Evolutionary conservation across 2,329 filamentous ascomycete genomes (phyloP).

Genomic region (Penicillium polonicum): DNA sequence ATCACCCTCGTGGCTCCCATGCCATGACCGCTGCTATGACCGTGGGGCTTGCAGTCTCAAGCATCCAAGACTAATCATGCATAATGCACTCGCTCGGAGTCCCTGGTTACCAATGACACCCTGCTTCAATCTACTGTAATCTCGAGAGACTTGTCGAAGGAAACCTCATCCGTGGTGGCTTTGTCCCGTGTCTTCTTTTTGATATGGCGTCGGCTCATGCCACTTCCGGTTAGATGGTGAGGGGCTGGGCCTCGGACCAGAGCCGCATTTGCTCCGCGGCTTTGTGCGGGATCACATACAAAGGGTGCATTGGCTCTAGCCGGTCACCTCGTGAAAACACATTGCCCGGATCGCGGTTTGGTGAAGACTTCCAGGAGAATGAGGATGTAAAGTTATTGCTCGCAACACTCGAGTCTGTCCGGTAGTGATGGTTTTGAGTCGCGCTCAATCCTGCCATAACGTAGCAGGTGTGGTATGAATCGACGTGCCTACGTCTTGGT

Average conservation of each 20-base stretch:
- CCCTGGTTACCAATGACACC: not conserved
- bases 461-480: slow-evolving; percentile 93
- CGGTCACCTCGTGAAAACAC: slow-evolving; percentile 71
- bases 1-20: slow-evolving; percentile 16
- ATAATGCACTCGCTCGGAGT: slow-evolving; percentile 8
- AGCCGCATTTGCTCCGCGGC: slow-evolving; percentile 63
- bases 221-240: slow-evolving; percentile 9
- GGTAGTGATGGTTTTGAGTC: slow-evolving; percentile 65
- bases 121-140: not conserved
- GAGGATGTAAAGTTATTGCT: slow-evolving; percentile 35
- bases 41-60: slow-evolving; percentile 2
- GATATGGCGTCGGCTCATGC: not conserved
- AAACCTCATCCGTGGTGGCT: not conserved
- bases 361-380: slow-evolving; percentile 43
- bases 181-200: not conserved
- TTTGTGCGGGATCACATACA: slow-evolving; percentile 78
- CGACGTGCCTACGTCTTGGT: slow-evolving; percentile 59
- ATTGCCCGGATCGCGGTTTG: slow-evolving; percentile 50
- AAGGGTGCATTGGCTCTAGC: slow-evolving; percentile 71
- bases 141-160: not conserved
- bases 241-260: slow-evolving; percentile 57
- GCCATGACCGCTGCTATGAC: slow-evolving; percentile 10
- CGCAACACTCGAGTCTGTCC: slow-evolving; percentile 38
- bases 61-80: slow-evolving; percentile 4
- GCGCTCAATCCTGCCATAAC: slow-evolving; percentile 81